Evolutionary conservation across 2,329 filamentous ascomycete species (phyloP).

Genomic region (Botryotinia globosa): DNA sequence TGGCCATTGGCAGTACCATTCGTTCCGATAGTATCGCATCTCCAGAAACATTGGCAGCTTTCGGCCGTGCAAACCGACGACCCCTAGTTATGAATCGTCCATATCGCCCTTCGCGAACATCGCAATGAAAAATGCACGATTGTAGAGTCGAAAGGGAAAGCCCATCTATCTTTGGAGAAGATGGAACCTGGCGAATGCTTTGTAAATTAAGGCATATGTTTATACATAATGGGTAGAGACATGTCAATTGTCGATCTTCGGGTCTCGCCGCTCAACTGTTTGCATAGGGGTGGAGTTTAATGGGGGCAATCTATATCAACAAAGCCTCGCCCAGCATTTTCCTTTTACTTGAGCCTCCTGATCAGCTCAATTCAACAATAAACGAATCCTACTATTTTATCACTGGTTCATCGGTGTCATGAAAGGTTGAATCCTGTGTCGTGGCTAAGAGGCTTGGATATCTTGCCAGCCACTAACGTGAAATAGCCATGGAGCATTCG

Average conservation of each 20-base stretch:
- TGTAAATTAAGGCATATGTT: conserved; percentile 8
- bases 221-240: not conserved
- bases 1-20: conserved; percentile 97
- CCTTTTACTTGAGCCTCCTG: conserved; percentile 6
- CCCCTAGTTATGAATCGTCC: conserved; percentile 61
- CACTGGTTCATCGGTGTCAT: not conserved
- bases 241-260: not conserved
- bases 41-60: conserved; percentile 70
- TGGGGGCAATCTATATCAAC: conserved; percentile 13
- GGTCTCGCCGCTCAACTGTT: conserved; percentile 13
- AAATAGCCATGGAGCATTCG: not conserved
- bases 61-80: conserved; percentile 68
- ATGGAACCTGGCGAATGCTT: conserved; percentile 1
- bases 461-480: not conserved
- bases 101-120: conserved; percentile 23
- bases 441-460: not conserved
- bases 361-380: conserved; percentile 6
- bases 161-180: not conserved
- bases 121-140: not conserved
- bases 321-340: not conserved
- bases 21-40: conserved; percentile 73
- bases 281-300: conserved; percentile 16
- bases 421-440: not conserved
- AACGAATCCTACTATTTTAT: not conserved
- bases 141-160: not conserved